A percentile compares a stretch with the other conserved stretches of the same genome.
phyloP scores from a whole-genome alignment of 2,329 filamentous ascomycete genomes.

The Escovopsis sp. region DNA sequence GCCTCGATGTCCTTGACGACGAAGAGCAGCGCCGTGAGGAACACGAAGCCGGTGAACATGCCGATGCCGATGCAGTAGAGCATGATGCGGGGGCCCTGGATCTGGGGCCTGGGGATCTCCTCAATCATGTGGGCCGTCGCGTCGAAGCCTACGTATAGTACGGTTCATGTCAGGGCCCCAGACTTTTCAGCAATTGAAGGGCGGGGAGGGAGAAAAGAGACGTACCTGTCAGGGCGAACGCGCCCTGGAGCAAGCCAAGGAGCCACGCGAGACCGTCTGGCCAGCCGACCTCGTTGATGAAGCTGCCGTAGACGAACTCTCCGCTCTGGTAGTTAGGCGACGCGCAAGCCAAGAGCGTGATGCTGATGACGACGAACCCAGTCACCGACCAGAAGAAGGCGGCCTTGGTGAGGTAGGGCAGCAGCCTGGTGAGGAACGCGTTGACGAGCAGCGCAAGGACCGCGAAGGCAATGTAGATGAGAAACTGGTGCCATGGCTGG shows the following conservation, averaged over 20 bases:
- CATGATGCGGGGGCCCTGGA: slow-evolving; percentile 52
- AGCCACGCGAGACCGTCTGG: slow-evolving; percentile 50
- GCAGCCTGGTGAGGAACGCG: slow-evolving; percentile 38
- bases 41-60: slow-evolving; percentile 47
- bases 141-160: slow-evolving; percentile 24
- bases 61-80: slow-evolving; percentile 49
- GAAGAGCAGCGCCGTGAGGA: slow-evolving; percentile 49
- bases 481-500: slow-evolving; percentile 56
- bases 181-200: not conserved
- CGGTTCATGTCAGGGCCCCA: not conserved
- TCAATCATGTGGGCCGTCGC: slow-evolving; percentile 37
- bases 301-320: slow-evolving; percentile 50
- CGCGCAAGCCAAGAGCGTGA: slow-evolving; percentile 51
- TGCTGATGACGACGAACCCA: slow-evolving; percentile 55
- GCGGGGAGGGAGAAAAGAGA: not conserved
- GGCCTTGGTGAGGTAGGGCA: slow-evolving; percentile 52
- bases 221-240: slow-evolving; percentile 28
- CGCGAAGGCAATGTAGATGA: slow-evolving; percentile 55
- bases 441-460: slow-evolving; percentile 48
- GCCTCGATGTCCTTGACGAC: slow-evolving; percentile 42
- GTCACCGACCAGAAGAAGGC: slow-evolving; percentile 58
- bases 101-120: slow-evolving; percentile 42
- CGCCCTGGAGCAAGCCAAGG: slow-evolving; percentile 37
- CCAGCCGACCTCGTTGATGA: slow-evolving; percentile 56
- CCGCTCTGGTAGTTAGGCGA: slow-evolving; percentile 50